Evolutionary conservation across 164 flowering plant genomes (phyloP), one percentile per base, ranked within the genome.

Genomic region (Echeveria elegans): DNA sequence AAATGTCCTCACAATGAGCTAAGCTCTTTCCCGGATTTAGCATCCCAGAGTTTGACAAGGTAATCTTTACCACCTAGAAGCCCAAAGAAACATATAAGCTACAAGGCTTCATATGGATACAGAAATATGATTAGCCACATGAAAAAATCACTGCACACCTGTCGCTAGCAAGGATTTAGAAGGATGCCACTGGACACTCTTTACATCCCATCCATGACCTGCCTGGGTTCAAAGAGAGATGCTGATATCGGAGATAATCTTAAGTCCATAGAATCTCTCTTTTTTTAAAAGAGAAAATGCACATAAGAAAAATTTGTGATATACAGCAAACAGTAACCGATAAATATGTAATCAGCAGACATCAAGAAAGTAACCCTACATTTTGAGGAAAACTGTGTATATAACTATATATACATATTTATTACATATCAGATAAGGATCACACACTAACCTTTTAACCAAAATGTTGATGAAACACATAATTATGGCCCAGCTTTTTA

Each of bases 201-300:
- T 95, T 67, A 90, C 98, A 85, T 95, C 99, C 99, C 99, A 92
- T 73, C 97, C 97, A 82, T 95, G 99, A 87, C 99, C 99, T 95
- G 99, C 82, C 90, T 89, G 91, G 86, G 96, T 87, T 87, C 77
- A 89, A 92, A 75, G 66, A 73, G 73, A 72, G 29, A 40, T 34
- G 29, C 29, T 40, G 45, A 36, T 21, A 63, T 34, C 45, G 19
- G 26, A 40, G 65, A 36, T 19, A 63, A 34, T 31, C 40, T 24
- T 38, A 19, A 0, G 40, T 68, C 63, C 78, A 72, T 65, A 70
- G 65, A 72, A 41, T 34, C 21, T 38, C 30, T 24, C 73, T 34
- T 62, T 60, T 56, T 21, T 50, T 40, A 6, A 18, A 6, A 37
- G 14, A 52, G 65, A n/a, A 47, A 4, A 66, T 15, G 30, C 43